Conservation (phyloP, 1,284 basidiomycete genomes). For the Rhodotorula sp. region DNA sequence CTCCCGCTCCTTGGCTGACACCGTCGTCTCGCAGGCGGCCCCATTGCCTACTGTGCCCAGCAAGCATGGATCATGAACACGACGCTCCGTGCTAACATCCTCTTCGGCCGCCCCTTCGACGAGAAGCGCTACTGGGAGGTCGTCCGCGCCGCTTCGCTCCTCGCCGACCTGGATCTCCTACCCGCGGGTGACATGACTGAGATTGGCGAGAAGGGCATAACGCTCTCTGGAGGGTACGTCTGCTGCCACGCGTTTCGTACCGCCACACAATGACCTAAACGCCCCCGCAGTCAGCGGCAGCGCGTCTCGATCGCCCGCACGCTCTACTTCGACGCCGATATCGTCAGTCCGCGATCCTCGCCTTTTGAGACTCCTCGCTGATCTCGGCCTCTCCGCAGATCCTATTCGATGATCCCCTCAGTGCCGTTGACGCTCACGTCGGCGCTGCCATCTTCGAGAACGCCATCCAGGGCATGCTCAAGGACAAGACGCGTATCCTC, state of each 20-base stretch:
- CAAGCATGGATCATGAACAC: slow-evolving; percentile 85
- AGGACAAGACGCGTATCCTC: slow-evolving; percentile 71
- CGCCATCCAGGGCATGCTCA: slow-evolving; percentile 68
- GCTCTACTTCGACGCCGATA: slow-evolving; percentile 69
- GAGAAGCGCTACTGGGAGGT: slow-evolving; percentile 57
- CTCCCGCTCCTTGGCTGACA: slow-evolving; percentile 57
- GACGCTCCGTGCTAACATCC: slow-evolving; percentile 60
- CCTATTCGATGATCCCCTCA: slow-evolving; percentile 72
- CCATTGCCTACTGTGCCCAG: slow-evolving; percentile 76
- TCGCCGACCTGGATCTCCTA: slow-evolving; percentile 70
- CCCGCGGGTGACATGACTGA: slow-evolving; percentile 72
- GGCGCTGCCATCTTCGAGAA: slow-evolving; percentile 82
- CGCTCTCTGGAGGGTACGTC: slow-evolving; percentile 56
- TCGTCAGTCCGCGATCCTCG: slow-evolving; percentile 57
- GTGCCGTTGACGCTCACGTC: slow-evolving; percentile 53
- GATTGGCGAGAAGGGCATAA: slow-evolving; percentile 59
- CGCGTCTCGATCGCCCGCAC: slow-evolving; percentile 66
- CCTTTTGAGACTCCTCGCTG: background rate
- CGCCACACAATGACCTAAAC: slow-evolving; percentile 52
- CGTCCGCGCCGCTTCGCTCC: slow-evolving; percentile 48
- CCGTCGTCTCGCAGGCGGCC: slow-evolving; percentile 47
- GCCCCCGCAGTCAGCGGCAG: slow-evolving; percentile 59
- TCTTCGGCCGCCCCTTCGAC: slow-evolving; percentile 54
- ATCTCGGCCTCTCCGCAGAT: slow-evolving; percentile 2
- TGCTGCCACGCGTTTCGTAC: background rate